Conservation (phyloP, 2,329 filamentous ascomycete species). For the Xylariales sp. region DNA sequence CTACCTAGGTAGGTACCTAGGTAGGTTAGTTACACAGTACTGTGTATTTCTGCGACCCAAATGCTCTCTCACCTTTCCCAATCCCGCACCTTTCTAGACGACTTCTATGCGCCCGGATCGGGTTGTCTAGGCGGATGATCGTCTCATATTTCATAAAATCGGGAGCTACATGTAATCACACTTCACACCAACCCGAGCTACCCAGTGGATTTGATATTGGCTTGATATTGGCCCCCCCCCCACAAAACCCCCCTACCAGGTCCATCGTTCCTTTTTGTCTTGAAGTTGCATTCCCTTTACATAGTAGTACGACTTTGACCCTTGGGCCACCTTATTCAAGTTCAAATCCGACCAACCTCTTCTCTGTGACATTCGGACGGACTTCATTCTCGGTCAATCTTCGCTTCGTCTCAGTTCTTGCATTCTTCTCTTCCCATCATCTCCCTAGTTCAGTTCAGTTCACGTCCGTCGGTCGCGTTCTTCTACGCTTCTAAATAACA, state of each 20-base stretch:
- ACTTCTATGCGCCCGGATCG: conserved; percentile 5
- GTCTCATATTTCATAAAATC: neutral
- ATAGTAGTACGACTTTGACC: neutral
- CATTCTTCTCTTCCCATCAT: no score
- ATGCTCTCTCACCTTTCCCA: conserved; percentile 6
- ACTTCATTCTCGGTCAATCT: no score
- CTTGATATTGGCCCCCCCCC: conserved; percentile 6
- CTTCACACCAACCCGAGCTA: conserved; percentile 1
- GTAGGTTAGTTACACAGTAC: no score
- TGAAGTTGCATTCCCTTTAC: neutral
- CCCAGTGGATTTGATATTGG: conserved; percentile 5
- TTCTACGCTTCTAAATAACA: no score
- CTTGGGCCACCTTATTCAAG: no score
- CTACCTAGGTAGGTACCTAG: no score
- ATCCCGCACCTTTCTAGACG: conserved; percentile 9
- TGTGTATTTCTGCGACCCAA: no score
- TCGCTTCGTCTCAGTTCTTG: no score
- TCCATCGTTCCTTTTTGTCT: neutral
- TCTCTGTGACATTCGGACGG: no score
- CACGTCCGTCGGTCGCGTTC: no score
- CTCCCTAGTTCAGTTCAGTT: no score
- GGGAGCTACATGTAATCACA: conserved; percentile 2
- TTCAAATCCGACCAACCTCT: no score
- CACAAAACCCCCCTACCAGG: neutral
- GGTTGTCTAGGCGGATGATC: neutral